Evolutionary conservation across 2,329 filamentous ascomycete species (phyloP), one percentile per base, ranked within the genome.

Genomic region (Fusarium paranaense): DNA sequence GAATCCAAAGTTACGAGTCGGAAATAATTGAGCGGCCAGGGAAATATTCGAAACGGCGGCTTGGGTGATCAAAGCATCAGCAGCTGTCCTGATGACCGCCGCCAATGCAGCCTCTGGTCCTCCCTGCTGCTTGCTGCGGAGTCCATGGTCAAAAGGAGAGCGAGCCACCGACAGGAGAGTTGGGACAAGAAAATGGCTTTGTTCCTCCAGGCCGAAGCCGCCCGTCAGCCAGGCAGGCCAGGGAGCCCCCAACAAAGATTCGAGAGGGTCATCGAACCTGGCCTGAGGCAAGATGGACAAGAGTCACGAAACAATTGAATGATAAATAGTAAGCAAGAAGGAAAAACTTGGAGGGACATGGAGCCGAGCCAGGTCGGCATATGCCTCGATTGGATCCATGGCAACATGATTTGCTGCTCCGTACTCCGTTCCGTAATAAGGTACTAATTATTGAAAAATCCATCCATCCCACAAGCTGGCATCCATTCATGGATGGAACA

Each of bases 31-130:
- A 69, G 52, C 60, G 35, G 58, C 18, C 58, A 69, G 32, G 54
- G 50, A 64, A 27, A 37, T 47, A 59, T 62, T 56, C 45, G 59
- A 71, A 71, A 73, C 62, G 40, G 59, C 63, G 59, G 67, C 62
- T 66, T 73, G 70, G 63, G 61, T 64, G 54, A 66, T 64, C 40
- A 58, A 62, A 62, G 40, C 40, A 69, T 47, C 25, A 32, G 45
- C 37, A 66, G 35, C 20, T 74, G 72, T 59, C 71, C 72, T 74
- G 71, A 62, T 74, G 71, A 74, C 68, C 71, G 61, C 35, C 62
- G 18, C 27, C 64, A 67, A 64, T 62, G 54, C 59, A 71, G 60
- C 57, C 40, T 66, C 52, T 50, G 56, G 25, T 50, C 59, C 62
- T 71, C 62, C 59, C 57, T 64, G 47, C 59, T 58, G 27, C 27